phyloP scores from a whole-genome alignment of 331 rosid species.

The Malus hybrid region DNA sequence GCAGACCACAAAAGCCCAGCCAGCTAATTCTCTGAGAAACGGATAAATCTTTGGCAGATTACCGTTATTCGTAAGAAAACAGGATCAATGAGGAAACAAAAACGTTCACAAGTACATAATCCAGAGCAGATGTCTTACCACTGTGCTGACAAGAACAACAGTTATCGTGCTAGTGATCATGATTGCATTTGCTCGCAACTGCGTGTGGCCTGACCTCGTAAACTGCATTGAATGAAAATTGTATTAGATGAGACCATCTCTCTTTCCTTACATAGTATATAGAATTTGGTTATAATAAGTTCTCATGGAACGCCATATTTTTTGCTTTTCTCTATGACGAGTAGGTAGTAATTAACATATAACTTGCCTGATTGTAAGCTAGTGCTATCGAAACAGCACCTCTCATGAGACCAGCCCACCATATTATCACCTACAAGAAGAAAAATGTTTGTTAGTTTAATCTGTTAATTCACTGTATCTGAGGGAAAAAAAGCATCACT shows the following conservation, averaged over 20 bases:
- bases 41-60: not conserved
- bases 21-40: not conserved
- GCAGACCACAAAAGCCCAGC: not conserved
- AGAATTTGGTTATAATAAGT: too few species aligned
- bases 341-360: not conserved
- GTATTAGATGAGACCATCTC: not conserved
- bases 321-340: not conserved
- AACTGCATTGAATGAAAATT: constrained; percentile 50
- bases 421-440: constrained; percentile 57
- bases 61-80: not conserved
- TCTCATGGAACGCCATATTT: not conserved
- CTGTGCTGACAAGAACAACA: constrained; percentile 80
- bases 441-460: constrained; percentile 15
- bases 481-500: not conserved
- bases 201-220: constrained; percentile 68
- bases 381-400: constrained; percentile 98
- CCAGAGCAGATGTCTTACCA: constrained; percentile 40
- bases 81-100: not conserved
- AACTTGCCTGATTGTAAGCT: constrained; percentile 86
- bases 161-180: constrained; percentile 83
- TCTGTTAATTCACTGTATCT: not conserved
- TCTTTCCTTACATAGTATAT: not conserved
- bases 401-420: constrained; percentile 99
- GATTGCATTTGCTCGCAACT: constrained; percentile 58
- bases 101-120: not conserved